phyloP scores from a whole-genome alignment of 2,329 filamentous ascomycete genomes.

The Pyrenochaeta sp. region DNA sequence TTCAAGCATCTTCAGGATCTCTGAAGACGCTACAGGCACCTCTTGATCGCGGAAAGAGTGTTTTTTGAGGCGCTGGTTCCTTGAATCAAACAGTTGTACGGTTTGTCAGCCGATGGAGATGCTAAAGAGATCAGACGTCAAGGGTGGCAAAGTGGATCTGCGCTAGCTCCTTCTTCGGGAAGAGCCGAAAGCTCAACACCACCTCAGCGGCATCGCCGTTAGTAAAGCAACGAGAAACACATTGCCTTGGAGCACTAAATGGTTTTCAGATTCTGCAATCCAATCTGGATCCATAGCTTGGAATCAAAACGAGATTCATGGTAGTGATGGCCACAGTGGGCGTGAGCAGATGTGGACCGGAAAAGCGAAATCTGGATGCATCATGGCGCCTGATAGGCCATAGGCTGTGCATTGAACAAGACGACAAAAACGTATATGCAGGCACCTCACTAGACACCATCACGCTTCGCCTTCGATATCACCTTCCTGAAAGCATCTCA shows the following conservation, averaged over 20 bases:
- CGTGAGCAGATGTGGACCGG: too few species aligned
- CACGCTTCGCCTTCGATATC: conserved; percentile 4
- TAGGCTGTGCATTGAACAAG: neutral
- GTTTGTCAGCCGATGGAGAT: neutral
- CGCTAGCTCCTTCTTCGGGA: conserved; percentile 5
- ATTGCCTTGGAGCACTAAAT: too few species aligned
- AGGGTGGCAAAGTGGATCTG: conserved; percentile 11
- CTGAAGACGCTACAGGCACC: neutral
- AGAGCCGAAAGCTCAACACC: conserved; percentile 4
- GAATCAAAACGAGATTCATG: too few species aligned
- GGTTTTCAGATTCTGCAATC: too few species aligned
- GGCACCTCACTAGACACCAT: neutral
- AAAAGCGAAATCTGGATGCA: too few species aligned
- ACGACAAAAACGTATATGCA: neutral
- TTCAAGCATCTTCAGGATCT: conserved; percentile 11
- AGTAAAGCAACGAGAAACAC: too few species aligned
- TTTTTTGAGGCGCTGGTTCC: neutral
- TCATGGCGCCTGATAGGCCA: too few species aligned
- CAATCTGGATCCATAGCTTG: too few species aligned
- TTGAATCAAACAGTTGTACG: neutral
- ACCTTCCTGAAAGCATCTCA: conserved; percentile 30
- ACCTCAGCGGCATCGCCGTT: too few species aligned
- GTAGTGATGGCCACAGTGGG: too few species aligned
- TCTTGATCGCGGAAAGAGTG: neutral
- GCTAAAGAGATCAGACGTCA: conserved; percentile 1